These are phyloP conservation scores for Lagenidium sp. DNA, from an alignment of 352 stramenopile species.

Conservation along the genomic window DNA sequence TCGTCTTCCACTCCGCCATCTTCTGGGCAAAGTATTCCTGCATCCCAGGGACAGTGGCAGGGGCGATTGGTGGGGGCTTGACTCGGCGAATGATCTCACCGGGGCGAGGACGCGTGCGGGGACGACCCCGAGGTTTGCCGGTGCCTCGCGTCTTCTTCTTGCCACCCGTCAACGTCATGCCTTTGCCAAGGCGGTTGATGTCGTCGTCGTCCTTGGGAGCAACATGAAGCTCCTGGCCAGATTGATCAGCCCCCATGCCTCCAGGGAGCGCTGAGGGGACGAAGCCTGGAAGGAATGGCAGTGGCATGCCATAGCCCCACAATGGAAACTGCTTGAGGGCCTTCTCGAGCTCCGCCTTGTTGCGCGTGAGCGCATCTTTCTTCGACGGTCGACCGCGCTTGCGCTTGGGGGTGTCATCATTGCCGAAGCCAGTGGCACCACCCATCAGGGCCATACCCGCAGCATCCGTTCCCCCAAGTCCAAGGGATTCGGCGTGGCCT, in stretches of 20 bases:
- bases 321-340: slow-evolving; percentile 56
- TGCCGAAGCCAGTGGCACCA: slow-evolving; percentile 14
- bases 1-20: slow-evolving; percentile 31
- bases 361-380: slow-evolving; percentile 43
- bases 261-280: slow-evolving; percentile 24
- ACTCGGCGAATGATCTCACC: slow-evolving; percentile 66
- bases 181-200: slow-evolving; percentile 20
- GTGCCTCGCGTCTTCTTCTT: slow-evolving; percentile 77
- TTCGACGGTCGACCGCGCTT: slow-evolving; percentile 62
- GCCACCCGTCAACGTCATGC: no score
- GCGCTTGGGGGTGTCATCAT: slow-evolving; percentile 52
- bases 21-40: slow-evolving; percentile 65
- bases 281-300: slow-evolving; percentile 39
- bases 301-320: slow-evolving; percentile 48
- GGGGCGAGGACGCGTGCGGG: slow-evolving; percentile 58
- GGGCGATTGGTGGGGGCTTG: slow-evolving; percentile 62
- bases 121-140: slow-evolving; percentile 57
- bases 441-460: slow-evolving; percentile 23
- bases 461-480: slow-evolving; percentile 1
- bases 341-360: slow-evolving; percentile 36
- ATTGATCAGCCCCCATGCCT: slow-evolving; percentile 20
- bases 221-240: slow-evolving; percentile 10
- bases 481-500: background rate
- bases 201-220: slow-evolving; percentile 21
- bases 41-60: slow-evolving; percentile 69